Evolutionary conservation across 495 filamentous ascomycete genomes (phyloP).

Genomic region (Penicillium cosmopolitanum): DNA sequence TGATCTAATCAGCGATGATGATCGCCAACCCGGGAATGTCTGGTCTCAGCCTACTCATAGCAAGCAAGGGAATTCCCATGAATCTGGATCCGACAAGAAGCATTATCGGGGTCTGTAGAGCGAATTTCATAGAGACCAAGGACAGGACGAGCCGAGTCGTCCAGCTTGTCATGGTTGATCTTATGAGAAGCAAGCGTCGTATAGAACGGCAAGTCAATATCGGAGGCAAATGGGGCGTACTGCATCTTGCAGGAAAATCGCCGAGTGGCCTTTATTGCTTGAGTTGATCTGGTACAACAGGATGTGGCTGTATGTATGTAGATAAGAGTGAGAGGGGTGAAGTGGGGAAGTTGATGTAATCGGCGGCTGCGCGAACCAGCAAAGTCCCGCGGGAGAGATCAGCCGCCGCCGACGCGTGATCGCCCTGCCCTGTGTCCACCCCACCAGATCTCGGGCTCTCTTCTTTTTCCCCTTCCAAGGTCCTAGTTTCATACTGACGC

Average conservation of each 20-base stretch:
- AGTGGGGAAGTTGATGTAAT: conserved; percentile 21
- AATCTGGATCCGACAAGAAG: conserved; percentile 84
- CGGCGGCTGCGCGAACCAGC: conserved; percentile 11
- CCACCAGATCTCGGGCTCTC: not conserved
- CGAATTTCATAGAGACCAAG: conserved; percentile 91
- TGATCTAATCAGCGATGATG: conserved; percentile 16
- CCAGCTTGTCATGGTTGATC: conserved; percentile 94
- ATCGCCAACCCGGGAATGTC: not conserved
- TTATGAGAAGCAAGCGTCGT: conserved; percentile 84
- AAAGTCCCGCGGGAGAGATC: not conserved
- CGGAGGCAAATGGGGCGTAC: conserved; percentile 87
- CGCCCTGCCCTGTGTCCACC: not conserved
- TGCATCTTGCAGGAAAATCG: conserved; percentile 36
- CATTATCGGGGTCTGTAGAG: conserved; percentile 63
- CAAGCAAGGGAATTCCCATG: conserved; percentile 82
- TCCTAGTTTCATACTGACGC: not conserved
- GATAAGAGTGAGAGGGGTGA: conserved; percentile 4
- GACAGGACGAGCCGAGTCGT: conserved; percentile 84
- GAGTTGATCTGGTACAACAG: not conserved
- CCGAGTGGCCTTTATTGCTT: not conserved
- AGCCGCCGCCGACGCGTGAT: conserved; percentile 15
- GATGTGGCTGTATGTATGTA: not conserved
- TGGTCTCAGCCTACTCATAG: conserved; percentile 65
- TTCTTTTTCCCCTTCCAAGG: not conserved
- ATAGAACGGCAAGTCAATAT: conserved; percentile 95